These are phyloP conservation scores for Hypoxylon sp. DNA, from an alignment of 2,329 filamentous ascomycete species.

Conservation along the genomic window DNA sequence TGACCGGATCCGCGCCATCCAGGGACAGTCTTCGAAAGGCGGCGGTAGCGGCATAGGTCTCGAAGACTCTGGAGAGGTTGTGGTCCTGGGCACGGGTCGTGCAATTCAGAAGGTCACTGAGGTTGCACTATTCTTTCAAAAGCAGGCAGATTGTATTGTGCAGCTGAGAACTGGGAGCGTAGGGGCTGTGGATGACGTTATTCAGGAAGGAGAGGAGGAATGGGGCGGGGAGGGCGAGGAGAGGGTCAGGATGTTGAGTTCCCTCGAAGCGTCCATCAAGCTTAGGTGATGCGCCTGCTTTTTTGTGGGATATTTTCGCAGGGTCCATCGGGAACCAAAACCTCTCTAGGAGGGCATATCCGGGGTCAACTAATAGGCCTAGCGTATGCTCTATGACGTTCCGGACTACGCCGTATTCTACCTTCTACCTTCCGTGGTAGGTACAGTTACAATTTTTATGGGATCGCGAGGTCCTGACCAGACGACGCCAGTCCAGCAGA, in stretches of 20 bases:
- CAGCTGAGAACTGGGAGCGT: constrained; percentile 74
- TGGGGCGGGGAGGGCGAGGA: constrained; percentile 48
- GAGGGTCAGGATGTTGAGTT: constrained; percentile 66
- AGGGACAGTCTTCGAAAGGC: constrained; percentile 48
- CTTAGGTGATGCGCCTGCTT: constrained; percentile 56
- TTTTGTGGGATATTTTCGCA: not conserved
- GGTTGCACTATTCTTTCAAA: constrained; percentile 76
- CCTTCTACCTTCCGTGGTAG: not conserved
- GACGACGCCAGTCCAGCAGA: no score
- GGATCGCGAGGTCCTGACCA: not conserved
- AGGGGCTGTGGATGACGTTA: constrained; percentile 77
- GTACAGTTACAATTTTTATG: not conserved
- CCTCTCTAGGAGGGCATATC: not conserved
- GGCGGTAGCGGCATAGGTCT: constrained; percentile 54
- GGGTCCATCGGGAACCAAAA: not conserved
- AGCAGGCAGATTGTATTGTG: constrained; percentile 71
- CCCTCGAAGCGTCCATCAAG: constrained; percentile 65
- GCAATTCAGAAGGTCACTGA: constrained; percentile 75
- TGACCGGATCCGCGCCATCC: constrained; percentile 62
- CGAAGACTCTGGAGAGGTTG: constrained; percentile 64
- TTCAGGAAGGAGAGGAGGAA: constrained; percentile 59
- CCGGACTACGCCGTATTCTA: not conserved
- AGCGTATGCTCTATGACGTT: not conserved
- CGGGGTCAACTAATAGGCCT: not conserved
- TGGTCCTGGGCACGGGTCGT: constrained; percentile 75